phyloP scores from a whole-genome alignment of 768 basidiomycete genomes.

The Collybia sordida region DNA sequence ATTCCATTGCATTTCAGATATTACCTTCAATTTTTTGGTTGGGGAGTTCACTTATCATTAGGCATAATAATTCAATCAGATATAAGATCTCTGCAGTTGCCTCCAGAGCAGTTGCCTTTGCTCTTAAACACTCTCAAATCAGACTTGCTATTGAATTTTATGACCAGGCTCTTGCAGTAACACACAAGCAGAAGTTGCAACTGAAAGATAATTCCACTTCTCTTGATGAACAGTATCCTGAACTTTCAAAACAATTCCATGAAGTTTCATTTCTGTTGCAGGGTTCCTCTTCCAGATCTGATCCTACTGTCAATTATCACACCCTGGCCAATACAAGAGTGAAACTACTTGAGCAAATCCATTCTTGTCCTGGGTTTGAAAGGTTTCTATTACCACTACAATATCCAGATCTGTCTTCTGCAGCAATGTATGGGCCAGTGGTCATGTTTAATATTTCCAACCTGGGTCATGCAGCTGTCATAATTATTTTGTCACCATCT shows the following conservation, averaged over 20 bases:
- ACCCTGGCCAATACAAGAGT: constrained; percentile 3
- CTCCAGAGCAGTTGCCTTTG: constrained; percentile 2
- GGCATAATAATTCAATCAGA: constrained; percentile 1
- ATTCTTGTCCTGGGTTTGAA: constrained; percentile 27
- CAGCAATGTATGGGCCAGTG: constrained; percentile 31
- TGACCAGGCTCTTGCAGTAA: constrained; percentile 5
- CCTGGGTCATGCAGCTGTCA: constrained; percentile 10
- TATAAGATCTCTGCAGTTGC: background rate
- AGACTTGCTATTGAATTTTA: constrained; percentile 5
- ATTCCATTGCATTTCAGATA: too few species aligned
- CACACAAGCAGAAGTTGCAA: constrained; percentile 6
- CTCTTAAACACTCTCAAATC: background rate
- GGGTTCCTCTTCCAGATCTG: background rate
- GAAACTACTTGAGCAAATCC: constrained; percentile 21
- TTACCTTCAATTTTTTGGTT: too few species aligned
- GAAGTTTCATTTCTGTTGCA: background rate
- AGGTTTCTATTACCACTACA: constrained; percentile 23
- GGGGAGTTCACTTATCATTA: background rate
- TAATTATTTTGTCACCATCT: constrained; percentile 6
- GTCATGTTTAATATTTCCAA: constrained; percentile 31
- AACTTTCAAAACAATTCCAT: background rate
- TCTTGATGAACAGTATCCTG: background rate
- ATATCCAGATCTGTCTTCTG: constrained; percentile 24
- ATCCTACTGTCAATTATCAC: background rate
- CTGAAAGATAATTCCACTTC: background rate